These are phyloP conservation scores for Venturia carpophila DNA, from an alignment of 2,329 filamentous ascomycete species.

Conservation along the genomic window DNA sequence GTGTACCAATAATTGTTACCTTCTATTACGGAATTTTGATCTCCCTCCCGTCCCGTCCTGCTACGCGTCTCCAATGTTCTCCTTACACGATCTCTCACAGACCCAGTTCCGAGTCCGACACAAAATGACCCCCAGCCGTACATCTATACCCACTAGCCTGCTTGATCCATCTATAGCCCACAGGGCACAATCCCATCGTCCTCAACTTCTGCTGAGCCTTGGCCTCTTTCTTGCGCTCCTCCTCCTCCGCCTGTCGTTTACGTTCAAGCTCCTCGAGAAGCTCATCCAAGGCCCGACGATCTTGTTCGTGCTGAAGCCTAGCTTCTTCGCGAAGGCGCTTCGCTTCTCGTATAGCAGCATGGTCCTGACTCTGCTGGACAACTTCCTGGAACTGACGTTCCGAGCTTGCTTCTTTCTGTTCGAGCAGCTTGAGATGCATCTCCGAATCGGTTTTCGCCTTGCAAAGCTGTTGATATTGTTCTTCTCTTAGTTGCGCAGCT, in stretches of 20 bases:
- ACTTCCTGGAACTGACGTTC: conserved; percentile 9
- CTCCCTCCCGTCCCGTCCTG: not conserved
- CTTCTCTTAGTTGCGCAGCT: conserved; percentile 22
- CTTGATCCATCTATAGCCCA: conserved; percentile 56
- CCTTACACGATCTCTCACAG: not conserved
- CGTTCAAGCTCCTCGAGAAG: not conserved
- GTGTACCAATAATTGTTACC: not conserved
- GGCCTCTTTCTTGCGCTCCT: conserved; percentile 34
- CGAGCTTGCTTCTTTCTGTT: conserved; percentile 27
- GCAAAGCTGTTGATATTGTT: not conserved
- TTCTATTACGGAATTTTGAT: not conserved
- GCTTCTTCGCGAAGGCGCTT: conserved; percentile 21
- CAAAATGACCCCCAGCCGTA: conserved; percentile 51
- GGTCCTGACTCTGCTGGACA: conserved; percentile 23
- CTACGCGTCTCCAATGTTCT: not conserved
- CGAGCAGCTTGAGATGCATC: not conserved
- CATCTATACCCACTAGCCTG: conserved; percentile 53
- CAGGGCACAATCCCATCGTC: conserved; percentile 47
- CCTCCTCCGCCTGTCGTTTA: conserved; percentile 31
- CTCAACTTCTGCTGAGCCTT: conserved; percentile 42
- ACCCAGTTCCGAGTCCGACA: conserved; percentile 33
- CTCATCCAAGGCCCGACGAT: conserved; percentile 18
- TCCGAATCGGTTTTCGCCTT: not conserved
- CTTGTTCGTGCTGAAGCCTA: conserved; percentile 15
- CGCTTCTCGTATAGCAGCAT: conserved; percentile 24